These are phyloP conservation scores for Ascodesmis nigricans DNA, from an alignment of 495 filamentous ascomycete genomes.

Conservation along the genomic window DNA sequence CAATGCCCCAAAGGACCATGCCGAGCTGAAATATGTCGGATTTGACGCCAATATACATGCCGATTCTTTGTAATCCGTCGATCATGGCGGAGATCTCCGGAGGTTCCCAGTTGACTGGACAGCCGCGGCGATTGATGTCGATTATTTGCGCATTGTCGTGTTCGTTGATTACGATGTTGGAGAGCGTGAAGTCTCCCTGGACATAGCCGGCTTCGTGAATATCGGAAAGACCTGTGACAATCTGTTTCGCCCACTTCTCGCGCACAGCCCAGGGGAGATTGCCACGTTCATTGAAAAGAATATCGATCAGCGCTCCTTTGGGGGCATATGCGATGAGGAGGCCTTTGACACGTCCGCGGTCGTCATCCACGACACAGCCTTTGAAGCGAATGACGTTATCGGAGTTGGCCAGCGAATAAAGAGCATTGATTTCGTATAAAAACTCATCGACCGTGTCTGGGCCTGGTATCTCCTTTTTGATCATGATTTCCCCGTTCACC, in stretches of 20 bases:
- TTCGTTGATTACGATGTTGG: conserved; percentile 84
- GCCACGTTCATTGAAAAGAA: conserved; percentile 46
- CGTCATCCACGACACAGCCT: conserved; percentile 71
- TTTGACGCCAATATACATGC: conserved; percentile 97
- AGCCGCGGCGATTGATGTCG: conserved; percentile 91
- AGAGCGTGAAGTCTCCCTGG: conserved; percentile 90
- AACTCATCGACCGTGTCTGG: conserved; percentile 95
- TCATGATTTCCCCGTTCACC: conserved; percentile 42
- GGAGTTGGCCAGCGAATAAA: conserved; percentile 50
- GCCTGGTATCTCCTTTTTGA: conserved; percentile 97
- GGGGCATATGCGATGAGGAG: conserved; percentile 78
- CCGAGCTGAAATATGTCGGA: conserved; percentile 88
- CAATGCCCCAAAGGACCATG: conserved; percentile 92
- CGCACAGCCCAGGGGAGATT: conserved; percentile 48
- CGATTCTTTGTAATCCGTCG: conserved; percentile 74
- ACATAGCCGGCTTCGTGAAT: conserved; percentile 95
- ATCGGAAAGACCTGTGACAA: conserved; percentile 71
- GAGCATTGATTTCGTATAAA: conserved; percentile 89
- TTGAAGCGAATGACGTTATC: conserved; percentile 69
- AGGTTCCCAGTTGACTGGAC: conserved; percentile 93
- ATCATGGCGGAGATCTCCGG: conserved; percentile 78
- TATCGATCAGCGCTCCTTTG: conserved; percentile 71
- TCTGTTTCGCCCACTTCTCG: conserved; percentile 82
- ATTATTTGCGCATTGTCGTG: conserved; percentile 83
- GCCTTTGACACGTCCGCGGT: conserved; percentile 54